Evolutionary conservation across 192 early-diverging fungal genomes (phyloP).

Genomic region (Coemansia aciculifera): DNA sequence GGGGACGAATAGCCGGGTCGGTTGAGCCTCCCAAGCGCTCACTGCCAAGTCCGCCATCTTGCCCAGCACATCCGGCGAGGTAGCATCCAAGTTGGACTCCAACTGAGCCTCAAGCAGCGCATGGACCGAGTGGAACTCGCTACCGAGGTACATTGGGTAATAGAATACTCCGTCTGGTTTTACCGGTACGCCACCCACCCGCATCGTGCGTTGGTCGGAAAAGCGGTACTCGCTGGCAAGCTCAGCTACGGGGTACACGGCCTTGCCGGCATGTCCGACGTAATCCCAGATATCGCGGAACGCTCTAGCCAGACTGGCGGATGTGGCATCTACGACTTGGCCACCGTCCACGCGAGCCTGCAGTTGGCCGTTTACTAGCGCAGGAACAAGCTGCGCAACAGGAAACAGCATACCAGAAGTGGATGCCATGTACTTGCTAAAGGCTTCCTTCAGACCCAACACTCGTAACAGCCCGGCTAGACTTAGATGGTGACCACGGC

Average conservation of each 20-base stretch:
- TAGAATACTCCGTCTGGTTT: not conserved
- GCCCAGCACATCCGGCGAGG: not conserved
- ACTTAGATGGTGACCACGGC: not conserved
- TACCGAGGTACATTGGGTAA: not conserved
- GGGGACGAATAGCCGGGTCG: slow-evolving; percentile 7
- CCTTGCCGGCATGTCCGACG: not conserved
- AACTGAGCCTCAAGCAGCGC: not conserved
- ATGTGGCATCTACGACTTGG: not conserved
- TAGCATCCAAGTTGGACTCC: not conserved
- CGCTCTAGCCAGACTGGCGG: not conserved
- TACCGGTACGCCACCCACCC: not conserved
- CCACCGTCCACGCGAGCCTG: not conserved
- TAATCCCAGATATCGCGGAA: slow-evolving; percentile 6
- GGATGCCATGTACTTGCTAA: not conserved
- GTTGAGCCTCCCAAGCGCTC: slow-evolving; percentile 10
- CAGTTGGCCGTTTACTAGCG: not conserved
- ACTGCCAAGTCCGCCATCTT: slow-evolving; percentile 5
- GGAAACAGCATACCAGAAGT: not conserved
- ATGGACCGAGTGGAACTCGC: not conserved
- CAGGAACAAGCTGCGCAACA: not conserved
- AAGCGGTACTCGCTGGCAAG: not conserved
- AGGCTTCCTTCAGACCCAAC: not conserved
- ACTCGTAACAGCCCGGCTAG: not conserved
- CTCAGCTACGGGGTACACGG: not conserved
- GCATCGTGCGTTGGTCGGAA: not conserved